Evolutionary conservation across 2,329 filamentous ascomycete genomes (phyloP).

Genomic region (Samsoniella hepiali): DNA sequence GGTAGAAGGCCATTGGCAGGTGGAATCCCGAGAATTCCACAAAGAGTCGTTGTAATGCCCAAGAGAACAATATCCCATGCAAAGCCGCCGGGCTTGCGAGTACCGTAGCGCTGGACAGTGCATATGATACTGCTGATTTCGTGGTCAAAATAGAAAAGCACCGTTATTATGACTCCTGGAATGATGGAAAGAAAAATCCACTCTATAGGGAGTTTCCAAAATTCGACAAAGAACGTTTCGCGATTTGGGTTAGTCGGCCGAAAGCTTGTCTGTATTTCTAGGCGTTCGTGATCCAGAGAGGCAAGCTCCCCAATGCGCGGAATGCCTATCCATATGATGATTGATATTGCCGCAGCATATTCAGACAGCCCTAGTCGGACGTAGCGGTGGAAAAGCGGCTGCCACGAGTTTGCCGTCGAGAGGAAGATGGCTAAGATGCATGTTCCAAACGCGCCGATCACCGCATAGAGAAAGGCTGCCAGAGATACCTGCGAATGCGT

Average conservation of each 20-base stretch:
- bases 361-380: constrained; percentile 59
- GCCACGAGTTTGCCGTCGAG: constrained; percentile 60
- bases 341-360: constrained; percentile 64
- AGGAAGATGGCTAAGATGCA: constrained; percentile 60
- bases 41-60: constrained; percentile 60
- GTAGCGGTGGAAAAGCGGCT: constrained; percentile 58
- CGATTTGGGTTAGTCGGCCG: constrained; percentile 54
- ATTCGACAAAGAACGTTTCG: constrained; percentile 56
- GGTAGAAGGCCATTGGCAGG: constrained; percentile 64
- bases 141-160: constrained; percentile 69
- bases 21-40: constrained; percentile 63
- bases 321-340: constrained; percentile 62
- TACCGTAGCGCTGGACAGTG: constrained; percentile 59
- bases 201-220: constrained; percentile 57
- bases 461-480: constrained; percentile 61
- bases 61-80: constrained; percentile 63
- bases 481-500: constrained; percentile 55
- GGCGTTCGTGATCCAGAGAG: constrained; percentile 54
- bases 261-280: constrained; percentile 55
- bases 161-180: constrained; percentile 60
- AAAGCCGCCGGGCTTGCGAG: constrained; percentile 59
- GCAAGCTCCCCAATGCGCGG: constrained; percentile 60
- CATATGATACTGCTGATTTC: constrained; percentile 68
- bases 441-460: constrained; percentile 62
- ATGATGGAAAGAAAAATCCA: constrained; percentile 63